Percentiles rank a stretch among this genome's conserved stretches.
phyloP scores from a whole-genome alignment of 441 rosid genomes.

The Bocquillonia castaneifolia region DNA sequence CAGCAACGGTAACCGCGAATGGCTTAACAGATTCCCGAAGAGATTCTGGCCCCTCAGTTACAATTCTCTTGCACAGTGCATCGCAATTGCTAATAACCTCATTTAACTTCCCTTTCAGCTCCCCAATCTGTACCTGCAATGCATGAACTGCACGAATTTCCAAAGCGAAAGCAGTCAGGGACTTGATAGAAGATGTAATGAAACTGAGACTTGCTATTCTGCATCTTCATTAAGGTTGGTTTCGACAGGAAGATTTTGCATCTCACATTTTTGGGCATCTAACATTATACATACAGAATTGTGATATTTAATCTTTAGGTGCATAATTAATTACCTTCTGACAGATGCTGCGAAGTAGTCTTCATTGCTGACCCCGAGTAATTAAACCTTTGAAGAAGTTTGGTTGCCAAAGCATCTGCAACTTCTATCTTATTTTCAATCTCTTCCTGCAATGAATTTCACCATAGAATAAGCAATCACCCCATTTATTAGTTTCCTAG shows the following conservation, averaged over 20 bases:
- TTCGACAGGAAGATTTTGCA: background rate
- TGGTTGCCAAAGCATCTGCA: conserved; percentile 79
- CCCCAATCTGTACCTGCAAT: conserved; percentile 88
- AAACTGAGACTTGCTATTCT: background rate
- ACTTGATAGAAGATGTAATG: background rate
- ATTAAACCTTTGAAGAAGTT: conserved; percentile 76
- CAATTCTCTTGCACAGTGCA: conserved; percentile 70
- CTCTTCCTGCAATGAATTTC: conserved; percentile 58
- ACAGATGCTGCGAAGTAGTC: conserved; percentile 70
- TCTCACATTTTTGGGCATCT: background rate
- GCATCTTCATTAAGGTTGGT: background rate
- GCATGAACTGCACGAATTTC: conserved; percentile 53
- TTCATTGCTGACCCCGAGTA: conserved; percentile 72
- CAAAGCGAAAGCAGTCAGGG: conserved; percentile 5
- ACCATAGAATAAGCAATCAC: conserved; percentile 9
- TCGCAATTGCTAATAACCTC: conserved; percentile 80
- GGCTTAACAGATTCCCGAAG: conserved; percentile 49
- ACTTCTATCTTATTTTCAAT: conserved; percentile 90
- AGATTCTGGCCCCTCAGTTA: conserved; percentile 66
- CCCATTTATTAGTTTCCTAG: background rate
- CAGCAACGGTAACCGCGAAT: conserved; percentile 34
- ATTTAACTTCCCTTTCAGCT: conserved; percentile 77
- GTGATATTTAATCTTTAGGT: background rate
- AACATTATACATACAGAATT: background rate
- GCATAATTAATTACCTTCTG: conserved; percentile 50